A percentile compares a stretch with the other conserved stretches of the same genome.
phyloP scores from a whole-genome alignment of 2,329 filamentous ascomycete species.

The Madurella fahalii region DNA sequence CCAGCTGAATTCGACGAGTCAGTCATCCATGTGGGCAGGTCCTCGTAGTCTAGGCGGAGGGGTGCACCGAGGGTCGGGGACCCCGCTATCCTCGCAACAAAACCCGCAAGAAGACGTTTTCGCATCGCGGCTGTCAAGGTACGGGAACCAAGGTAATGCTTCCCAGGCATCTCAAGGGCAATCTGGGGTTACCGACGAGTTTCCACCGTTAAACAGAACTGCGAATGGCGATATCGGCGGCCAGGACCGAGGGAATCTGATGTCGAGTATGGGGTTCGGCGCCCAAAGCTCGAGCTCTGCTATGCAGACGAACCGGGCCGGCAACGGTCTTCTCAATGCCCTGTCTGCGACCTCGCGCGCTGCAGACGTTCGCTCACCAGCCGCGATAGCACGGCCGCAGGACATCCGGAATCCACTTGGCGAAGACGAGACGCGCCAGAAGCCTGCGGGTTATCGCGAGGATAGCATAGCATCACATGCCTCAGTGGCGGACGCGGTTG shows the following conservation, averaged over 20 bases:
- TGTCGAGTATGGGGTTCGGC: slow-evolving; percentile 53
- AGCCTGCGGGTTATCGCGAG: slow-evolving; percentile 42
- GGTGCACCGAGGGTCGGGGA: slow-evolving; percentile 49
- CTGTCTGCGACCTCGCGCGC: slow-evolving; percentile 56
- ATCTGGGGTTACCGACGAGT: slow-evolving; percentile 53
- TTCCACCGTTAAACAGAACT: slow-evolving; percentile 57
- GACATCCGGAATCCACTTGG: slow-evolving; percentile 39
- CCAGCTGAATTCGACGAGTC: slow-evolving; percentile 46
- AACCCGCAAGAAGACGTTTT: slow-evolving; percentile 47
- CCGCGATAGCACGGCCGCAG: slow-evolving; percentile 38
- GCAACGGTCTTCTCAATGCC: slow-evolving; percentile 60
- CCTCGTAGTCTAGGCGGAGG: slow-evolving; percentile 46
- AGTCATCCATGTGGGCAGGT: slow-evolving; percentile 53
- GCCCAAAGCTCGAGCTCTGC: slow-evolving; percentile 39
- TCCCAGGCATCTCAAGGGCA: slow-evolving; percentile 45
- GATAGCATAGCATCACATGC: slow-evolving; percentile 36
- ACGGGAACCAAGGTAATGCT: slow-evolving; percentile 45
- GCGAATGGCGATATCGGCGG: slow-evolving; percentile 52
- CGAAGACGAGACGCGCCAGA: slow-evolving; percentile 46
- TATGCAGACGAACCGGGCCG: slow-evolving; percentile 42
- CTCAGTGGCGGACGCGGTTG: slow-evolving; percentile 34
- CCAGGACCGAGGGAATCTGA: slow-evolving; percentile 51
- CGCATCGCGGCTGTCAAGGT: slow-evolving; percentile 40
- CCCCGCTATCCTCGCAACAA: slow-evolving; percentile 50
- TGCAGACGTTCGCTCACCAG: slow-evolving; percentile 46